phyloP scores from a whole-genome alignment of 495 filamentous ascomycete genomes.

The Xylaria bambusicola region DNA sequence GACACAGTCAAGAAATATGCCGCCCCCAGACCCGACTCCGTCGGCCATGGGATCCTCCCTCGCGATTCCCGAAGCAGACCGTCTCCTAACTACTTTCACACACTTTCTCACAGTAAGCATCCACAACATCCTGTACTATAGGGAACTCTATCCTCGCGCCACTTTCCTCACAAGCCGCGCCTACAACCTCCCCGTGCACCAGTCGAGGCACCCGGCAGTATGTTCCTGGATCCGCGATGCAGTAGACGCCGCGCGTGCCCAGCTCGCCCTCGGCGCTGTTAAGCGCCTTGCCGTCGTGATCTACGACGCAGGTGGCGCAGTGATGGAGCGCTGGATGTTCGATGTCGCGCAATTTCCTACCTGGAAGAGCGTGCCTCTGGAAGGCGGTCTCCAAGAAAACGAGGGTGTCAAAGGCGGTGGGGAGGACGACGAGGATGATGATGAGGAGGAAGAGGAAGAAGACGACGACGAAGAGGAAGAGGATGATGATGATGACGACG shows the following conservation, averaged over 20 bases:
- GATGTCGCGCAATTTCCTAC: slow-evolving; percentile 76
- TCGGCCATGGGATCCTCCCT: slow-evolving; percentile 25
- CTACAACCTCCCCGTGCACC: slow-evolving; percentile 87
- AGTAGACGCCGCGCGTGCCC: slow-evolving; percentile 69
- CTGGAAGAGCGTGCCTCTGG: slow-evolving; percentile 45
- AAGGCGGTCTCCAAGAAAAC: background rate
- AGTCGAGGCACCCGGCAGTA: slow-evolving; percentile 86
- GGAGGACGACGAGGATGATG: slow-evolving; percentile 18
- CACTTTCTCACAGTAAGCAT: slow-evolving; percentile 85
- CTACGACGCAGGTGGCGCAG: slow-evolving; percentile 49
- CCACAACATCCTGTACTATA: slow-evolving; percentile 91
- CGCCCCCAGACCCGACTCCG: background rate
- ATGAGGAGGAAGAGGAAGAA: slow-evolving; percentile 11
- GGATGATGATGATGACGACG: slow-evolving; percentile 14
- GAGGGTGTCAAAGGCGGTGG: background rate
- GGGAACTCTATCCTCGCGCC: slow-evolving; percentile 74
- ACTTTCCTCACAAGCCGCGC: slow-evolving; percentile 81
- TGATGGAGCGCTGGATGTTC: slow-evolving; percentile 84
- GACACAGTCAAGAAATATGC: too few species aligned
- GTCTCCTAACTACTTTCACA: slow-evolving; percentile 61
- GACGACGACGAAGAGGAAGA: slow-evolving; percentile 17
- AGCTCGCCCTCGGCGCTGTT: slow-evolving; percentile 69
- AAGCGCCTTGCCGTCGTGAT: slow-evolving; percentile 74
- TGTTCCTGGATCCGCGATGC: slow-evolving; percentile 90
- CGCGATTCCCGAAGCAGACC: slow-evolving; percentile 36